Evolutionary conservation across 2,329 filamentous ascomycete genomes (phyloP).

Genomic region (Calonectria henricotiae): DNA sequence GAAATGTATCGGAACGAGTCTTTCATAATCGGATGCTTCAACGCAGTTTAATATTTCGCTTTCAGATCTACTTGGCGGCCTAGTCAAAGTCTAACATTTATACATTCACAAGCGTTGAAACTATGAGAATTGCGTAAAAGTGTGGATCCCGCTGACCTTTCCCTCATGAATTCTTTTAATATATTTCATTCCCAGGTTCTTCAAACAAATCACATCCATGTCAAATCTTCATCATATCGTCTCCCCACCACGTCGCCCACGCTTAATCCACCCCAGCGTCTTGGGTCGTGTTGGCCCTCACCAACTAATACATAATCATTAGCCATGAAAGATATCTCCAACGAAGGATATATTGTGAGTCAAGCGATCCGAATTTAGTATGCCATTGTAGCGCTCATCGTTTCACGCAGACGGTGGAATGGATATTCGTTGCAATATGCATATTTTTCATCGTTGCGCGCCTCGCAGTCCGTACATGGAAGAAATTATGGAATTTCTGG

Average conservation of each 20-base stretch:
- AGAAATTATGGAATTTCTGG: constrained; percentile 1
- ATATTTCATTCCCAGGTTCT: not conserved
- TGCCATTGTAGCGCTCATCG: not conserved
- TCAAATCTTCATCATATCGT: not conserved
- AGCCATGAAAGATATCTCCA: not conserved
- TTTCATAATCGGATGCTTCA: not conserved
- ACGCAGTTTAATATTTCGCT: not conserved
- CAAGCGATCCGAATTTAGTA: no score
- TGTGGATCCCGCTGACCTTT: no score
- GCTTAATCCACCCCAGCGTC: no score
- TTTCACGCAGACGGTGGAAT: not conserved
- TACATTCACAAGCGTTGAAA: no score
- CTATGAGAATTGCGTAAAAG: not conserved
- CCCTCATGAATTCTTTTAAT: no score
- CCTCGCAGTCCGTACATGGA: constrained; percentile 1
- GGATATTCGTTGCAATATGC: not conserved
- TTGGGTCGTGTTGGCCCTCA: no score
- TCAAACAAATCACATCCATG: not conserved
- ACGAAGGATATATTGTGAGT: not conserved
- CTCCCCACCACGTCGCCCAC: rapidly evolving
- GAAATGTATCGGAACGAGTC: no score
- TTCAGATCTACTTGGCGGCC: not conserved
- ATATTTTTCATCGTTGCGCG: not conserved
- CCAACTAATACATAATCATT: not conserved
- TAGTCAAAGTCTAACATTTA: not conserved